These are phyloP conservation scores for Alternaria arborescens DNA, from an alignment of 2,329 filamentous ascomycete genomes.

Conservation along the genomic window DNA sequence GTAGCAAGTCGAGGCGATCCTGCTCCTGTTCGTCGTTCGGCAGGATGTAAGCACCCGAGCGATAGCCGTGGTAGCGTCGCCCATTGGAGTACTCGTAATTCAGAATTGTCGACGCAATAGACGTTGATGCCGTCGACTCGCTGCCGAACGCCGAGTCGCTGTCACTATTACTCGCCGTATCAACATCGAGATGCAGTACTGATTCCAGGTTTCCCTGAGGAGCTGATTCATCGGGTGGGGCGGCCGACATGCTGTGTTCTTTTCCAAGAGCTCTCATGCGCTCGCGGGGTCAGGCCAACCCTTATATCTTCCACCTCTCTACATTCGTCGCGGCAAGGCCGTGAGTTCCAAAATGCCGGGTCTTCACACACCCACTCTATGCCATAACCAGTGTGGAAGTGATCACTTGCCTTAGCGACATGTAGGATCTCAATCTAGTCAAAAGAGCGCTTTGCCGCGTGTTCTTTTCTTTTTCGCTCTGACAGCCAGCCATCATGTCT, in stretches of 20 bases:
- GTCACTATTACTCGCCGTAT: conserved; percentile 38
- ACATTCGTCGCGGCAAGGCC: conserved; percentile 3
- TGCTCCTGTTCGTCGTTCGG: conserved; percentile 52
- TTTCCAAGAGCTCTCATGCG: conserved; percentile 3
- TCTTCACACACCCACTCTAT: conserved; percentile 4
- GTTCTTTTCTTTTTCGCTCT: not conserved
- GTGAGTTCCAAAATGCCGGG: conserved; percentile 4
- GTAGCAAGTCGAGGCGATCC: conserved; percentile 50
- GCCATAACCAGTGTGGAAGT: not conserved
- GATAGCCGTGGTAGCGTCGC: conserved; percentile 51
- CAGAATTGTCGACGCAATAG: conserved; percentile 48
- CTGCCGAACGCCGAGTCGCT: conserved; percentile 45
- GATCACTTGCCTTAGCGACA: conserved; percentile 3
- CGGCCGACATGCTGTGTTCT: conserved; percentile 18
- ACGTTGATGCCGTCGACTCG: conserved; percentile 40
- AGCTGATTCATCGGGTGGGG: conserved; percentile 11
- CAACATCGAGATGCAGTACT: conserved; percentile 41
- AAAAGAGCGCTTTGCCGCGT: conserved; percentile 4
- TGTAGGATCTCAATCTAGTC: not conserved
- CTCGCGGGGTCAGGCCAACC: conserved; percentile 3
- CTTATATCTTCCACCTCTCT: conserved; percentile 10
- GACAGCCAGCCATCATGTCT: conserved; percentile 17
- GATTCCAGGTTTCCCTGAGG: conserved; percentile 32
- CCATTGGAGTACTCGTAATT: conserved; percentile 52
- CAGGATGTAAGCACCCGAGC: conserved; percentile 46